Evolutionary conservation across 2,329 filamentous ascomycete species (phyloP), one percentile per base, ranked within the genome.

Genomic region (Arthroderma uncinatum): DNA sequence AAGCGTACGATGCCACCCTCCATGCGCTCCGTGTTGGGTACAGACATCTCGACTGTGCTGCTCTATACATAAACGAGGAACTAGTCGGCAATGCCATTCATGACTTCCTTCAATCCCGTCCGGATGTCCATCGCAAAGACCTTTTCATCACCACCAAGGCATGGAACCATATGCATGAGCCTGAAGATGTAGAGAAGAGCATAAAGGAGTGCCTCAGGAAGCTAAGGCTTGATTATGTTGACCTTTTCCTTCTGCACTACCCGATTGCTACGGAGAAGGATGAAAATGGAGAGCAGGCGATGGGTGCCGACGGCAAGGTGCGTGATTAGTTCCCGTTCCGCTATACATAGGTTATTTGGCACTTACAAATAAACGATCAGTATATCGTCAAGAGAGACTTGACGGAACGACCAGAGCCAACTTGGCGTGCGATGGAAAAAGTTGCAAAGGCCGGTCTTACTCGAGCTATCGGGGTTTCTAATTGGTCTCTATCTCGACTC

Each of bases 381-480:
- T 83, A 83, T 67, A 70, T 83, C 55, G 82, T 83, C 74, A 81
- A 83, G 67, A 77, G 83, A 69, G 77, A 76, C 30, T 73, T 85
- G 59, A 87, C 84, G 16, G 78, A 83, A 66, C 83, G 87, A 74
- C 82, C 79, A 47, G 69, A 74, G 60, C 66, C 69, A 40, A 83
- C 81, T 69, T 90, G 68, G 86, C 82, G 86, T 65, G 81, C 80
- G 30, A 82, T 91, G 76, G 78, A 83, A 67, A 79, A 79, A 47
- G 64, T 84, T 19, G 73, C 82, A 33, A 67, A 71, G 10, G 79
- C 80, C 1, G 85, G 85, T 61, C 80, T 80, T 60, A 83, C 82
- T 53, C 79, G 77, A 62, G 82, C 84, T 57, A 89, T 93, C 63
- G 88, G 88, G 54, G 83, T 93, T 12, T 88, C 84, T 65, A 93